Evolutionary conservation across 202 grass and related monocot genomes (phyloP).

Genomic region (Panicum virgatum): DNA sequence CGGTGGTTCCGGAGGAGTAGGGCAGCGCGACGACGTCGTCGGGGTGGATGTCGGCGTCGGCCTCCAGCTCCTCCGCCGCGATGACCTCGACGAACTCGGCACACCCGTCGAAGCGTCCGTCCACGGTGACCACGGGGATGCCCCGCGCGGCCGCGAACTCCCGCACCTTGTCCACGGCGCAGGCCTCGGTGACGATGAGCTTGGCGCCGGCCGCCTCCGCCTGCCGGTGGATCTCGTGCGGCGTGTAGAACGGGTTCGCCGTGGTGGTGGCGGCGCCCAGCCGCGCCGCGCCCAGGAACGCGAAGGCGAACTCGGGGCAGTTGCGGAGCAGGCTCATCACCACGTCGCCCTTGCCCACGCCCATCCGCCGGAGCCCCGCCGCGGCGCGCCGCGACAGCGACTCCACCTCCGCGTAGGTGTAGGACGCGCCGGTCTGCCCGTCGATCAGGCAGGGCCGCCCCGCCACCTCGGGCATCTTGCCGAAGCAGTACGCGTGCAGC

Average conservation of each 20-base stretch:
- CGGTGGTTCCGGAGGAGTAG: constrained; percentile 93
- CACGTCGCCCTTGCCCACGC: constrained; percentile 71
- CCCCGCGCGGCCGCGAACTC: constrained; percentile 44
- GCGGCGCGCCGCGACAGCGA: constrained; percentile 47
- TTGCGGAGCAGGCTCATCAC: constrained; percentile 94
- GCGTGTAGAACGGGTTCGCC: constrained; percentile 94
- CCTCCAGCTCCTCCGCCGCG: constrained; percentile 38
- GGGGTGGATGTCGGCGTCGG: constrained; percentile 58
- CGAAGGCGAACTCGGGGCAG: constrained; percentile 89
- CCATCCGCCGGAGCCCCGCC: constrained; percentile 49
- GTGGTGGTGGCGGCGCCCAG: constrained; percentile 85
- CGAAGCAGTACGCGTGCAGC: constrained; percentile 91
- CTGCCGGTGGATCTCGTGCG: constrained; percentile 88
- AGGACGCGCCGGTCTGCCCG: constrained; percentile 50
- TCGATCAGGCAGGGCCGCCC: constrained; percentile 77
- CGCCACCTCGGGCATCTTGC: constrained; percentile 37
- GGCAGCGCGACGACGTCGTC: constrained; percentile 92
- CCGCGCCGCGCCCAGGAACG: constrained; percentile 68
- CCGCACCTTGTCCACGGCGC: constrained; percentile 76
- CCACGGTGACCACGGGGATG: constrained; percentile 62
- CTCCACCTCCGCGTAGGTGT: constrained; percentile 70
- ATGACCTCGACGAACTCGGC: constrained; percentile 67
- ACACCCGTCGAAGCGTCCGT: constrained; percentile 57
- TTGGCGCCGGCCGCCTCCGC: constrained; percentile 54
- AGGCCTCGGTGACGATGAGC: constrained; percentile 83